These are phyloP conservation scores for Podospora pseudocomata DNA, from an alignment of 495 filamentous ascomycete genomes.

Conservation along the genomic window DNA sequence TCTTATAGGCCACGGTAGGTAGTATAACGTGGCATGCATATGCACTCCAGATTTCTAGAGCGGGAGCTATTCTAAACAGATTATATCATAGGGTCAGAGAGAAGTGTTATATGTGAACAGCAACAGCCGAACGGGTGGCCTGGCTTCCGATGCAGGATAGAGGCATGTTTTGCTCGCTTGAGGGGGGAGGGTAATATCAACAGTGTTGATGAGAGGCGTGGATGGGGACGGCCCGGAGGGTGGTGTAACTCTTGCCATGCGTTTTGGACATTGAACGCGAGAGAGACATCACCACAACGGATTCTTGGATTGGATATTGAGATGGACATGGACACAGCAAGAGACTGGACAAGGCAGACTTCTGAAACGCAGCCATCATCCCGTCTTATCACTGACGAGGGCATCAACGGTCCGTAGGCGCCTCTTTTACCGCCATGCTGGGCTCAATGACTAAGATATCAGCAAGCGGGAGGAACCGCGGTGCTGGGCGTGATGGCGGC, in stretches of 20 bases:
- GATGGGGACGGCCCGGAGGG: slow-evolving; percentile 3
- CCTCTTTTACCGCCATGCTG: too few species aligned
- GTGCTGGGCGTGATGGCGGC: too few species aligned
- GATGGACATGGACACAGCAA: background rate
- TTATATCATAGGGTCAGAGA: too few species aligned
- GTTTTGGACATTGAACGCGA: background rate
- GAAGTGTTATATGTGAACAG: background rate
- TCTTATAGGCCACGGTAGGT: too few species aligned
- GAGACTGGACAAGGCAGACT: background rate
- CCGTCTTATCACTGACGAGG: too few species aligned
- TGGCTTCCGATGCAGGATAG: slow-evolving; percentile 11
- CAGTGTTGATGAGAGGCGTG: background rate
- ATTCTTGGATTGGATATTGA: too few species aligned
- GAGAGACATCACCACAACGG: too few species aligned
- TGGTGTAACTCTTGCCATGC: slow-evolving; percentile 1
- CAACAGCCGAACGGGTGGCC: slow-evolving; percentile 4
- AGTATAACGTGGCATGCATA: background rate
- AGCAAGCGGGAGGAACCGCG: too few species aligned
- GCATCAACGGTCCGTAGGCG: too few species aligned
- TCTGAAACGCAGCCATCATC: background rate
- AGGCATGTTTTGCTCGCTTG: background rate
- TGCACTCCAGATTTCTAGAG: slow-evolving; percentile 14
- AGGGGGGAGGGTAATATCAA: background rate
- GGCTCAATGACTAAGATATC: too few species aligned
- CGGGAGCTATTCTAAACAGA: slow-evolving; percentile 11